A percentile compares a stretch with the other conserved stretches of the same genome.
phyloP scores from a whole-genome alignment of 768 basidiomycete species.

The Suillus decipiens region DNA sequence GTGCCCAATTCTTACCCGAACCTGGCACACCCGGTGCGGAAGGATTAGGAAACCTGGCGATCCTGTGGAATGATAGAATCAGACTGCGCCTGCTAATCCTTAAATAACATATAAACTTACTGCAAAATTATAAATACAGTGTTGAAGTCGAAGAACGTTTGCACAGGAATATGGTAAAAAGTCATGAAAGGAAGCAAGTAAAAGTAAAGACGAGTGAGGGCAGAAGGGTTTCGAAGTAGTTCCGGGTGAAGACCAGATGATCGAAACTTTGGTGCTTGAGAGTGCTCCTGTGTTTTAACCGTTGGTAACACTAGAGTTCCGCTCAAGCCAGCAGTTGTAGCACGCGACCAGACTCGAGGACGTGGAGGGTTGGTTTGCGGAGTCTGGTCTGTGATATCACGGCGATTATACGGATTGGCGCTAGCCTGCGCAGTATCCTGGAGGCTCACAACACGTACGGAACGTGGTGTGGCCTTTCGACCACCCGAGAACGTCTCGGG shows the following conservation, averaged over 20 bases:
- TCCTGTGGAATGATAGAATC: conserved; percentile 41
- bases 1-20: conserved; percentile 77
- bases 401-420: conserved; percentile 35
- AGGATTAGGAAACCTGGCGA: conserved; percentile 74
- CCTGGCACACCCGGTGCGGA: conserved; percentile 67
- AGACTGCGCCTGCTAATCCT: neutral
- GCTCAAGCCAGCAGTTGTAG: conserved; percentile 46
- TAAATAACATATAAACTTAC: conserved; percentile 50
- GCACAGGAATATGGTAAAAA: conserved; percentile 71
- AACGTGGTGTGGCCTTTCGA: conserved; percentile 78
- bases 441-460: conserved; percentile 78
- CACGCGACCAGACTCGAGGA: conserved; percentile 60
- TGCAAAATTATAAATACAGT: conserved; percentile 80
- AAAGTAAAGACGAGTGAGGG: conserved; percentile 59
- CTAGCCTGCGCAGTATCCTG: conserved; percentile 48
- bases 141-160: conserved; percentile 90
- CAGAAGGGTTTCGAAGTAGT: conserved; percentile 61
- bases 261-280: conserved; percentile 66
- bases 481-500: conserved; percentile 45
- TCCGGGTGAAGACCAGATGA: conserved; percentile 68
- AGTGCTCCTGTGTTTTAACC: conserved; percentile 32
- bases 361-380: conserved; percentile 42
- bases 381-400: conserved; percentile 55
- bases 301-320: conserved; percentile 46
- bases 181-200: conserved; percentile 69